Base-by-base conservation (phyloP, 495 filamentous ascomycete genomes). In the Xylaria venustula region DNA sequence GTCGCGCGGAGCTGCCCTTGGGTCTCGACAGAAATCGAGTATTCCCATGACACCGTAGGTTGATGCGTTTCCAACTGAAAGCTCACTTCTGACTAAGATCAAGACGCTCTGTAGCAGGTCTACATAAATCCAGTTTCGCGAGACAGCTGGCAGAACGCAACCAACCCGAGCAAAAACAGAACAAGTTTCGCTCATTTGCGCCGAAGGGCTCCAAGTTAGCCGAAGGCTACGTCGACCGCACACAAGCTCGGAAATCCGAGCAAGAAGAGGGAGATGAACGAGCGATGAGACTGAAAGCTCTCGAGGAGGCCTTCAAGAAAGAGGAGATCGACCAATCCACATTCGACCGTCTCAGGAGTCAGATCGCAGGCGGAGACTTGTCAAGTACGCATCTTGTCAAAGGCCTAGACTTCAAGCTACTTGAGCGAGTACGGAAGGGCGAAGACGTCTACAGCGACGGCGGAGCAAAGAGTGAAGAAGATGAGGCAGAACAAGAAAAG, bases 41-140 rank as follows among this genome's bases (percentile, higher is more conserved):
- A 92, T 93, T 54, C 90, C 90, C 23, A 94, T 94, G 90, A 94
- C 90, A 30, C 90, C 90, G 87, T 90, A 85, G 47, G 78, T 73
- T 26, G 46, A 46, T 55, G 42, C 19, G 28, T 26, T 20, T n/a
- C 20, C 19, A 34, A 11, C 17, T 41, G 30, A 23, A 25, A 47
- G 36, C n/a, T 25, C 51, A 23, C 30, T 36, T 57, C 64, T 72
- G 63, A 79, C 67, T 74, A 63, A 68, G 23, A 55, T 63, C 23
- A 61, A 93, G 90, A 32, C 90, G 92, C 60, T 87, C 86, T 9
- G 80, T 94, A 17, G 79, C 77, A 63, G 79, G 76, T 12, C 61
- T 71, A 28, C 68, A 74, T 22, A 80, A 80, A 34, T 75, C 82
- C 48, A 89, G 97, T 54, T 97, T 97, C 67, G 86, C 89, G 7